These are phyloP conservation scores for Pelargonium cotyledonis DNA, from an alignment of 441 rosid genomes.

Conservation along the genomic window DNA sequence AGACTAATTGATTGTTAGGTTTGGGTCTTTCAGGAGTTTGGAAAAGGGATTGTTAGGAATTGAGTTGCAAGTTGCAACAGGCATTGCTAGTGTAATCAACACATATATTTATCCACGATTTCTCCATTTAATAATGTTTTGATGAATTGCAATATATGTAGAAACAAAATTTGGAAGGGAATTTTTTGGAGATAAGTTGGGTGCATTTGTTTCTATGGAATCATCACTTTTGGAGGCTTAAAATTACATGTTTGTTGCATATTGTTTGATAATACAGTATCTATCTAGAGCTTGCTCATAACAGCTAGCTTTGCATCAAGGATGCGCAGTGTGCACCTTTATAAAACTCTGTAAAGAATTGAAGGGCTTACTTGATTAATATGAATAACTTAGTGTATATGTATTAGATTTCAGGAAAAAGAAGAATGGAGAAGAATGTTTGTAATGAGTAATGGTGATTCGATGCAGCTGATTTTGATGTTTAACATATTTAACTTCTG, in stretches of 20 bases:
- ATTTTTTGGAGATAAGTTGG: background rate
- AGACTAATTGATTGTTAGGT: background rate
- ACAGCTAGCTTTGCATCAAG: background rate
- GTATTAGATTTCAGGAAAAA: background rate
- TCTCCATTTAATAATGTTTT: background rate
- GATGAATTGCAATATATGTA: background rate
- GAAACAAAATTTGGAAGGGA: too few species aligned
- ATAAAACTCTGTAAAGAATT: slow-evolving; percentile 5
- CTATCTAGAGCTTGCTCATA: background rate
- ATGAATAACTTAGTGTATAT: background rate
- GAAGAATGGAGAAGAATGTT: background rate
- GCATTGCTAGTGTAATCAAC: background rate
- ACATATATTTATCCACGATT: background rate
- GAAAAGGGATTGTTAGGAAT: background rate
- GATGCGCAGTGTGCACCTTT: background rate
- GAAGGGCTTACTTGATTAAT: background rate
- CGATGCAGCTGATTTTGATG: too few species aligned
- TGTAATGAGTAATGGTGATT: background rate
- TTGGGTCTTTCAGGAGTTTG: background rate
- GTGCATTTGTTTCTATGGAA: background rate
- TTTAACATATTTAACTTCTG: background rate
- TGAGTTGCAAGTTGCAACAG: background rate
- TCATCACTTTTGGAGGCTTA: background rate
- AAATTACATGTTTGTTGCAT: background rate
- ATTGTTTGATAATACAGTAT: background rate